phyloP scores from a whole-genome alignment of 345 rosid genomes.

The Carallia brachiata region DNA sequence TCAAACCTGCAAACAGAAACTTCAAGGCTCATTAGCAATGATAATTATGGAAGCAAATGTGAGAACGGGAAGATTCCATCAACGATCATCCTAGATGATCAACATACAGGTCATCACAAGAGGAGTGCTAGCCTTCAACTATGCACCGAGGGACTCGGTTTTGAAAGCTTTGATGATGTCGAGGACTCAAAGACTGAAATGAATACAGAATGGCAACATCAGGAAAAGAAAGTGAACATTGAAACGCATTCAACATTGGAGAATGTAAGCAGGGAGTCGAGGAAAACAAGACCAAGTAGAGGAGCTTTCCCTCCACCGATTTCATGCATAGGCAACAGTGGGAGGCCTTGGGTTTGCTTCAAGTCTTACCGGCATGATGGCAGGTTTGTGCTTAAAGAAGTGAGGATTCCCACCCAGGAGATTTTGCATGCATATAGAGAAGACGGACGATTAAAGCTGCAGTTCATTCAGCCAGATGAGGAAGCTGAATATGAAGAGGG shows the following conservation, averaged over 20 bases:
- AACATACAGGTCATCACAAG: conserved; percentile 21
- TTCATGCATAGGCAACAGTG: conserved; percentile 55
- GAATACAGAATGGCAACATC: conserved; percentile 29
- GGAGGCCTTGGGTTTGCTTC: conserved; percentile 70
- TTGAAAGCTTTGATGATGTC: conserved; percentile 71
- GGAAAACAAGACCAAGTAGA: conserved; percentile 28
- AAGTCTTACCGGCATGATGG: conserved; percentile 77
- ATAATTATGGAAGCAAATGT: not conserved
- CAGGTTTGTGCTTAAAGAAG: conserved; percentile 74
- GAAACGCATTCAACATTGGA: conserved; percentile 7
- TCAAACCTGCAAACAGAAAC: conserved; percentile 5
- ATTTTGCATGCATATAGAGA: conserved; percentile 70
- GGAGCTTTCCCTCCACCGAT: conserved; percentile 79
- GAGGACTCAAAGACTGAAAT: conserved; percentile 45
- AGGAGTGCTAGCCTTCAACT: conserved; percentile 58
- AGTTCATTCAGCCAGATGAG: conserved; percentile 60
- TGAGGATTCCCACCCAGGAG: conserved; percentile 69
- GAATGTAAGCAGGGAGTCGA: conserved; percentile 25
- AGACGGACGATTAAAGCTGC: conserved; percentile 72
- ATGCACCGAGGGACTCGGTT: conserved; percentile 89
- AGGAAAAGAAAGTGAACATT: conserved; percentile 23
- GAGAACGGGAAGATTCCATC: conserved; percentile 19
- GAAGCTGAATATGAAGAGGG: conserved; percentile 36
- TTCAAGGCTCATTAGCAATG: conserved; percentile 1
- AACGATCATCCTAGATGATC: conserved; percentile 9